These are phyloP conservation scores for Fusarium buharicum DNA, from an alignment of 2,329 filamentous ascomycete genomes.

Conservation along the genomic window DNA sequence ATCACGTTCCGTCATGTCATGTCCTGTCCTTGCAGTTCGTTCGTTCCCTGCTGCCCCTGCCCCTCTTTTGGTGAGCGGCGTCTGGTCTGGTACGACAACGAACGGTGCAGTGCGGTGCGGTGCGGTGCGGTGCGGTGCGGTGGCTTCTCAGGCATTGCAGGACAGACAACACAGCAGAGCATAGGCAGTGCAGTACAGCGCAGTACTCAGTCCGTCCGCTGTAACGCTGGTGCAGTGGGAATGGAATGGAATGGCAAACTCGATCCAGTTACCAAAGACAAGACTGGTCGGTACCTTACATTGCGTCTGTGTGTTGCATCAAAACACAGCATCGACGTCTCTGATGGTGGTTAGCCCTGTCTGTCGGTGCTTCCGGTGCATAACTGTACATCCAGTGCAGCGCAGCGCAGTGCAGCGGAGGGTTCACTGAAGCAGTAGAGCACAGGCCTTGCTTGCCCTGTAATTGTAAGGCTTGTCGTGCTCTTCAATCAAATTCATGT, in stretches of 20 bases:
- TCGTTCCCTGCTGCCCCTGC: slow-evolving; percentile 34
- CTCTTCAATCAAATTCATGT: slow-evolving; percentile 11
- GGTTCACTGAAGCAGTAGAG: slow-evolving; percentile 11
- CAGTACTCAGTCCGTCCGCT: slow-evolving; percentile 17
- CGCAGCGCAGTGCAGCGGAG: slow-evolving; percentile 2
- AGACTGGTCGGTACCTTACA: slow-evolving; percentile 43
- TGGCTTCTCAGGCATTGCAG: slow-evolving; percentile 32
- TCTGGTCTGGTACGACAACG: slow-evolving; percentile 39
- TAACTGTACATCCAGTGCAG: slow-evolving; percentile 12
- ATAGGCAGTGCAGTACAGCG: slow-evolving; percentile 20
- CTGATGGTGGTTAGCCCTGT: slow-evolving; percentile 6
- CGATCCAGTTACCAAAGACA: slow-evolving; percentile 31
- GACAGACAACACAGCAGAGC: slow-evolving; percentile 36
- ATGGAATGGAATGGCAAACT: slow-evolving; percentile 28
- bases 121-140: background rate
- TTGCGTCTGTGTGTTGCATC: slow-evolving; percentile 31
- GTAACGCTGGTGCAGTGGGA: slow-evolving; percentile 29
- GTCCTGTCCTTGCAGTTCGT: slow-evolving; percentile 2
- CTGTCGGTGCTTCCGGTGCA: slow-evolving; percentile 25
- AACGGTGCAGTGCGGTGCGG: background rate
- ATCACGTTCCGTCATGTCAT: too few relatives aligned
- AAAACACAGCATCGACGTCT: slow-evolving; percentile 17
- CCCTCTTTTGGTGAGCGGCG: slow-evolving; percentile 34
- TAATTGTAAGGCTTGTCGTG: background rate
- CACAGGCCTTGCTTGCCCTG: background rate